Conservation (phyloP, 139 green algal genomes). For the Edaphochlamys debaryana region DNA sequence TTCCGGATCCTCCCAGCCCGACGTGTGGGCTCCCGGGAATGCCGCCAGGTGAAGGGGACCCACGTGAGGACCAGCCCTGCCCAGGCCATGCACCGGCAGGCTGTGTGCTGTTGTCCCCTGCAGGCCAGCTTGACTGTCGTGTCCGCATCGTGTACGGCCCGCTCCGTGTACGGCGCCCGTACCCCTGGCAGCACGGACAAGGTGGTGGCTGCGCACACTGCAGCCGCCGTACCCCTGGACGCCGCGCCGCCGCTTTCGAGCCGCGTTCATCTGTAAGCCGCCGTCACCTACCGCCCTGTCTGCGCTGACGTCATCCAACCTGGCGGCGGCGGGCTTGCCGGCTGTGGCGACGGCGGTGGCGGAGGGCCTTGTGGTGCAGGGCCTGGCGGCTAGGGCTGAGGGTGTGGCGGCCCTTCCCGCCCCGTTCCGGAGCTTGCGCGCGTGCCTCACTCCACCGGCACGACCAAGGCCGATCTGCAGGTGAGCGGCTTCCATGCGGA, state of each 20-base stretch:
- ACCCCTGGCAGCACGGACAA: neutral
- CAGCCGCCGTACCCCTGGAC: slow-evolving; percentile 1
- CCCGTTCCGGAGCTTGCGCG: slow-evolving; percentile 32
- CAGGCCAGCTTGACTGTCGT: neutral
- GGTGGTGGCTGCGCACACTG: neutral
- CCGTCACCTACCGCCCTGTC: neutral
- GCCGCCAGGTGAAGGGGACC: too few species aligned
- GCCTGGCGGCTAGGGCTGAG: slow-evolving; percentile 28
- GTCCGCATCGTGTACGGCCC: too few species aligned
- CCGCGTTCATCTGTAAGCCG: slow-evolving; percentile 8
- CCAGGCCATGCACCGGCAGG: too few species aligned
- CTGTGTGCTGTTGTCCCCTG: too few species aligned
- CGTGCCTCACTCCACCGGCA: slow-evolving; percentile 53
- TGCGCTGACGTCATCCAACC: slow-evolving; percentile 33
- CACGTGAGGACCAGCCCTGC: too few species aligned
- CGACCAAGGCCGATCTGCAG: slow-evolving; percentile 61
- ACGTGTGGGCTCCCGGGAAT: too few species aligned
- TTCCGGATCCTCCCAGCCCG: too few species aligned
- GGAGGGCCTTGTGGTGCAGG: slow-evolving; percentile 60
- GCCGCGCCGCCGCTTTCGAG: neutral
- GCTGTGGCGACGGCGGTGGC: neutral
- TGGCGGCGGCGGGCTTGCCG: slow-evolving; percentile 4
- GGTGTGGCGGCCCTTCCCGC: slow-evolving; percentile 42
- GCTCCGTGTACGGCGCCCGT: slow-evolving; percentile 15
- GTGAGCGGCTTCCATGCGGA: too few species aligned